Conservation (phyloP, 805 yeast genomes). For the Saccharomycopsis sp. region DNA sequence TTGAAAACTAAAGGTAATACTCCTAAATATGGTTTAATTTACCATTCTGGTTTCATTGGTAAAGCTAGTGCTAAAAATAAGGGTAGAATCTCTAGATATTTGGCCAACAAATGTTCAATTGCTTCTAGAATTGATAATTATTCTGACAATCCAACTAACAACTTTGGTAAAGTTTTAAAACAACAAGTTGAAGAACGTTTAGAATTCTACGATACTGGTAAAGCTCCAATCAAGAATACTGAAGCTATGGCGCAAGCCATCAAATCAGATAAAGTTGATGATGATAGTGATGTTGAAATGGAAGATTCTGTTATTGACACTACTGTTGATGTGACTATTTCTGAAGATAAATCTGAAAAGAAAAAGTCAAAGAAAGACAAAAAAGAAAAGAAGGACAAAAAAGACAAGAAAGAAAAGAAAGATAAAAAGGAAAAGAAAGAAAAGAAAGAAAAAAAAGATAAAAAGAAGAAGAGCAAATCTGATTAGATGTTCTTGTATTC, state of each 20-base stretch:
- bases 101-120: slow-evolving; percentile 98
- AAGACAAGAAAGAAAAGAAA: slow-evolving; percentile 39
- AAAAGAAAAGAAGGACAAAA: slow-evolving; percentile 42
- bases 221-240: slow-evolving; percentile 90
- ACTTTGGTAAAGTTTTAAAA: slow-evolving; percentile 84
- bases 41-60: slow-evolving; percentile 91
- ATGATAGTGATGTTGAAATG: slow-evolving; percentile 23
- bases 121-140: slow-evolving; percentile 98
- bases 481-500: not conserved
- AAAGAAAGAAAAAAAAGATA: slow-evolving; percentile 35
- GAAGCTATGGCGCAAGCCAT: slow-evolving; percentile 92
- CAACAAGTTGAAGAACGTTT: slow-evolving; percentile 97
- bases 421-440: slow-evolving; percentile 41
- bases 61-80: slow-evolving; percentile 93
- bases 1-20: slow-evolving; percentile 94
- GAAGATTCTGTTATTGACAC: slow-evolving; percentile 23
- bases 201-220: slow-evolving; percentile 92
- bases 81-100: slow-evolving; percentile 97
- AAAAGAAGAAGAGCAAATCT: slow-evolving; percentile 21
- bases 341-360: slow-evolving; percentile 29
- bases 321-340: slow-evolving; percentile 24
- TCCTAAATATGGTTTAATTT: slow-evolving; percentile 91
- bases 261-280: slow-evolving; percentile 38
- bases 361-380: slow-evolving; percentile 39
- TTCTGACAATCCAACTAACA: slow-evolving; percentile 86